These are phyloP conservation scores for Ophiostoma fasciatum DNA, from an alignment of 2,329 filamentous ascomycete genomes.

Conservation along the genomic window DNA sequence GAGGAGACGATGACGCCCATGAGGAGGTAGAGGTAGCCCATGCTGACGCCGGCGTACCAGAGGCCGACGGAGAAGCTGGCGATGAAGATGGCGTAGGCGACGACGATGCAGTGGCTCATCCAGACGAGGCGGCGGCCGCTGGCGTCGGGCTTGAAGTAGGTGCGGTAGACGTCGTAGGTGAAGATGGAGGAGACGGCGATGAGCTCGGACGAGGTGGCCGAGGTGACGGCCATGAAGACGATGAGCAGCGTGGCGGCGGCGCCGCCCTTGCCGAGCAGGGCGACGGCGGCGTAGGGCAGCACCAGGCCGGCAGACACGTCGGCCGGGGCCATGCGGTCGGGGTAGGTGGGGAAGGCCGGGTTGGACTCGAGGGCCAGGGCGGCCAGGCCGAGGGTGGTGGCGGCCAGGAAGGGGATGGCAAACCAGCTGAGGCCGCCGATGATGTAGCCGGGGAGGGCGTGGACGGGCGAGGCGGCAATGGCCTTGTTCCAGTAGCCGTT, in stretches of 20 bases:
- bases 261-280: slow-evolving; percentile 66
- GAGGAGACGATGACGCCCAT: slow-evolving; percentile 87
- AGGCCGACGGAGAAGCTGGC: slow-evolving; percentile 65
- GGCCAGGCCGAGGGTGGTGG: slow-evolving; percentile 76
- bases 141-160: slow-evolving; percentile 67
- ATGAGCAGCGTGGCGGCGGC: slow-evolving; percentile 66
- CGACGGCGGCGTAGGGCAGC: slow-evolving; percentile 72
- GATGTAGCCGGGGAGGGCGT: slow-evolving; percentile 79
- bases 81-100: slow-evolving; percentile 59
- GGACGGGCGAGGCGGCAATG: slow-evolving; percentile 72
- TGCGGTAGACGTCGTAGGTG: slow-evolving; percentile 80
- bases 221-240: slow-evolving; percentile 84
- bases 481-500: slow-evolving; percentile 91
- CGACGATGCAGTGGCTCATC: slow-evolving; percentile 61
- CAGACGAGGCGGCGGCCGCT: slow-evolving; percentile 64
- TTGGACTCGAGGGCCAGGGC: slow-evolving; percentile 66
- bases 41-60: slow-evolving; percentile 58
- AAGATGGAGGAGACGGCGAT: slow-evolving; percentile 80
- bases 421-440: slow-evolving; percentile 82
- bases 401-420: slow-evolving; percentile 79
- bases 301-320: slow-evolving; percentile 76
- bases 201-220: slow-evolving; percentile 65
- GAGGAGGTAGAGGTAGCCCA: slow-evolving; percentile 62
- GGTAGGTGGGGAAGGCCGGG: slow-evolving; percentile 57
- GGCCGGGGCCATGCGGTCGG: slow-evolving; percentile 51